These are phyloP conservation scores for Periconia digitata DNA, from an alignment of 2,329 filamentous ascomycete genomes.

Conservation along the genomic window DNA sequence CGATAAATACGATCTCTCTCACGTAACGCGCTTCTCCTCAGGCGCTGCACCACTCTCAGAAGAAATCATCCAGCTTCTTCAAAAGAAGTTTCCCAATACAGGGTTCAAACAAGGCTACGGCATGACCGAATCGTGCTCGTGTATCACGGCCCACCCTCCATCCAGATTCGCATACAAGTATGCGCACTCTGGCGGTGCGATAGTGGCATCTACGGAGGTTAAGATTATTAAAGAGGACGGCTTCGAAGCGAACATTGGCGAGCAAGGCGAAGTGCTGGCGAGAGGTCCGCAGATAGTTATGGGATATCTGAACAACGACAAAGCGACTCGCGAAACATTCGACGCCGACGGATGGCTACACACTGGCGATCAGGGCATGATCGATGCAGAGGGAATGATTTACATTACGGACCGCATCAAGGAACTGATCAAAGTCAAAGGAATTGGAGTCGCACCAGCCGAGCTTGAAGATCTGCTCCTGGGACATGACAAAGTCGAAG, in stretches of 20 bases:
- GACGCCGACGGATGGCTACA: conserved; percentile 56
- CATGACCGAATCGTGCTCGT: conserved; percentile 67
- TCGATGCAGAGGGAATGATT: conserved; percentile 59
- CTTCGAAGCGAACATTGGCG: conserved; percentile 53
- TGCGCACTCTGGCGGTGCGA: conserved; percentile 57
- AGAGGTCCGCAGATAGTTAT: conserved; percentile 54
- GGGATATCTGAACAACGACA: conserved; percentile 52
- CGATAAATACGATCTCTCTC: conserved; percentile 58
- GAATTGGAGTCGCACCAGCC: conserved; percentile 63
- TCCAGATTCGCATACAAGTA: conserved; percentile 60
- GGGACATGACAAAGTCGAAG: conserved; percentile 58
- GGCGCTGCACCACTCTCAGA: conserved; percentile 63
- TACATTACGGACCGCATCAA: conserved; percentile 65
- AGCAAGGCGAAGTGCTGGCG: conserved; percentile 56
- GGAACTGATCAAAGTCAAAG: conserved; percentile 70
- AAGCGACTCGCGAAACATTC: conserved; percentile 49
- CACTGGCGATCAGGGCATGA: conserved; percentile 60
- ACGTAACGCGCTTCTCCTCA: conserved; percentile 59
- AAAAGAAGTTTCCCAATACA: conserved; percentile 59
- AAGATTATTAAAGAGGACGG: conserved; percentile 62
- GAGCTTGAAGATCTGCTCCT: conserved; percentile 66
- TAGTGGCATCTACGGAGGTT: conserved; percentile 61
- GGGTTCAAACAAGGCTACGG: conserved; percentile 69
- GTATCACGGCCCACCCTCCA: conserved; percentile 63
- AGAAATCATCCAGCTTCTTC: conserved; percentile 59